Percentiles rank a stretch among this genome's conserved stretches.
Conservation (phyloP, 176 grass and related monocot genomes). For the Microstegium vimineum region DNA sequence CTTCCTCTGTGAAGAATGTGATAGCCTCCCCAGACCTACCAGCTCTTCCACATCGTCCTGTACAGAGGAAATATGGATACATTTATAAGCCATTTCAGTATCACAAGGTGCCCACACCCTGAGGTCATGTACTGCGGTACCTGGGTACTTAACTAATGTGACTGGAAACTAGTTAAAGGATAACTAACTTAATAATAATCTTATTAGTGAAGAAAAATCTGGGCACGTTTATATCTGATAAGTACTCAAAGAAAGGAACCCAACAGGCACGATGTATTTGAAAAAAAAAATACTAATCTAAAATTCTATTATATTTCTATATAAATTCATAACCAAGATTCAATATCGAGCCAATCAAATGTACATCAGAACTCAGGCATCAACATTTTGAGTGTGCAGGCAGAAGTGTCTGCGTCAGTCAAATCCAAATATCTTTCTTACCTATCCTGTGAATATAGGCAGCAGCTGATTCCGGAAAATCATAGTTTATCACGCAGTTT, state of each 20-base stretch:
- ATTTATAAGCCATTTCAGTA: neutral
- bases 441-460: conserved; percentile 96
- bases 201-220: neutral
- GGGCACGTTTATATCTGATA: neutral
- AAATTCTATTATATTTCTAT: neutral
- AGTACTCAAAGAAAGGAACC: neutral
- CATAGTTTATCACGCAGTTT: conserved; percentile 89
- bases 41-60: conserved; percentile 85
- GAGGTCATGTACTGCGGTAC: neutral
- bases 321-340: neutral
- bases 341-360: neutral
- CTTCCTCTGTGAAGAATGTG: conserved; percentile 91
- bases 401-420: neutral
- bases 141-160: neutral
- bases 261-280: neutral
- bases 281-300: neutral
- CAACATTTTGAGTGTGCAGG: neutral
- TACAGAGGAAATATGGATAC: neutral
- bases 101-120: neutral
- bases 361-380: neutral
- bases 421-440: conserved; percentile 13
- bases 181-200: neutral
- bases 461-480: conserved; percentile 89
- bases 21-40: conserved; percentile 81
- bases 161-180: neutral